Base-by-base conservation (phyloP, 805 yeast species). In the Metschnikowia rubicola region DNA sequence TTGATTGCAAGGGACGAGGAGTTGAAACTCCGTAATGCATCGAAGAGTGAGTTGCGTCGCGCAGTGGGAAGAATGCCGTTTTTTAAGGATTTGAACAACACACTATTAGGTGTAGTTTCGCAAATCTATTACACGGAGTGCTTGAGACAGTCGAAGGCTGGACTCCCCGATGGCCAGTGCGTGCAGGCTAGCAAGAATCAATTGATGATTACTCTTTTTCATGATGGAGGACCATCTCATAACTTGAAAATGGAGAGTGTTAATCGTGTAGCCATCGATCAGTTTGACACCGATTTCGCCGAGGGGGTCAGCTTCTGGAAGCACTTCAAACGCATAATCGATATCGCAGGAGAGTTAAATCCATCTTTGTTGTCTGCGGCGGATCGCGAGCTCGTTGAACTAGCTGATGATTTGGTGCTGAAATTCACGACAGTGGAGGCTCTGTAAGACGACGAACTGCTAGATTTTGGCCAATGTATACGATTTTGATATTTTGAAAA, bases 11-110 rank as follows among this genome's bases (percentile, higher is more conserved):
- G 79, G 31, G 68, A 65, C 42, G 67, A 66, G 30, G 53, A 81
- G 30, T 74, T 83, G 44, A 82, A 88, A 59, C 58, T 74, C 9
- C 62, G 68, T 0, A 68, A 67, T 45, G 46, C 50, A 4, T 60
- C 68, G 4, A 78, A 75, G 52, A 52, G 59, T 13, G 75, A 78
- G 2, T 89, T 96, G 96, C 67, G 73, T 40, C 51, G 67, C 8
- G 64, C 89, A 37, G 78, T 80, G 2, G 57, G 66, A 10, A 73
- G 77, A 49, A 57, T 85, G 42, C 96, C 96, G 10, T 88, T 86
- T 58, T 76, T 71, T 48, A 62, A 61, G 28, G 69, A 71, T 36
- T 63, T 80, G 30, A 84, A 87, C 49, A 84, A 75, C 58, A 81
- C 88, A 1, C 68, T 86, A 11, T 62, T 83, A 57, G 92, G 87